Conservation (phyloP, 441 rosid species). For the Eruca vesicaria region DNA sequence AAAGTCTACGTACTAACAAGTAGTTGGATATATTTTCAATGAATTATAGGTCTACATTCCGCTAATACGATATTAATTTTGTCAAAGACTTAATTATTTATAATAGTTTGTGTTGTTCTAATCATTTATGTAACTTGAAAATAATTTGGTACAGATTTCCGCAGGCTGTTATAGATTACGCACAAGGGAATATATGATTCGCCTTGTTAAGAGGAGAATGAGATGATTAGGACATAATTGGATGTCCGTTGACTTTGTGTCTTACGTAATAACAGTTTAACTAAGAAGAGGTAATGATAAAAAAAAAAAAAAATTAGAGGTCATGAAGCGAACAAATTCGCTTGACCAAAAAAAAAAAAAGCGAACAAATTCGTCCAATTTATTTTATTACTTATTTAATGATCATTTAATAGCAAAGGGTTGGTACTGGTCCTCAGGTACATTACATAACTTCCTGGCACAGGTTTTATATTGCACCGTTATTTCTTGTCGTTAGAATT, state of each 20-base stretch:
- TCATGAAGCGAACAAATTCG: background rate
- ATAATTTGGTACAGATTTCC: slow-evolving; percentile 9
- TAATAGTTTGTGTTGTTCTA: background rate
- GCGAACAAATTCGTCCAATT: background rate
- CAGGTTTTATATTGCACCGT: background rate
- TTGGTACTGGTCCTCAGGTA: slow-evolving; percentile 1
- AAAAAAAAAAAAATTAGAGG: background rate
- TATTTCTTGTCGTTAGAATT: background rate
- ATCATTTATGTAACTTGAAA: background rate
- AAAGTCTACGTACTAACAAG: slow-evolving; percentile 13
- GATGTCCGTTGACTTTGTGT: slow-evolving; percentile 29
- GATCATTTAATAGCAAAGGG: background rate
- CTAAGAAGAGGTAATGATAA: background rate
- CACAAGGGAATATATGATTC: slow-evolving; percentile 30
- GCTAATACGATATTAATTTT: background rate
- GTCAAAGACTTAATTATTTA: background rate
- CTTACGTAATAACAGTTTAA: background rate
- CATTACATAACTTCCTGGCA: slow-evolving; percentile 1
- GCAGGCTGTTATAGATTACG: slow-evolving; percentile 18
- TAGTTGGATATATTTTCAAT: background rate
- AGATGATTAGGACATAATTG: slow-evolving; percentile 26
- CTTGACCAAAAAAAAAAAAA: background rate
- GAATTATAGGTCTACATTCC: slow-evolving; percentile 3
- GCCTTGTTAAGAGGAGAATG: slow-evolving; percentile 35
- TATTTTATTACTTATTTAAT: slow-evolving; percentile 3